Conservation (phyloP, 2,329 filamentous ascomycete species). For the Fusarium foetens region DNA sequence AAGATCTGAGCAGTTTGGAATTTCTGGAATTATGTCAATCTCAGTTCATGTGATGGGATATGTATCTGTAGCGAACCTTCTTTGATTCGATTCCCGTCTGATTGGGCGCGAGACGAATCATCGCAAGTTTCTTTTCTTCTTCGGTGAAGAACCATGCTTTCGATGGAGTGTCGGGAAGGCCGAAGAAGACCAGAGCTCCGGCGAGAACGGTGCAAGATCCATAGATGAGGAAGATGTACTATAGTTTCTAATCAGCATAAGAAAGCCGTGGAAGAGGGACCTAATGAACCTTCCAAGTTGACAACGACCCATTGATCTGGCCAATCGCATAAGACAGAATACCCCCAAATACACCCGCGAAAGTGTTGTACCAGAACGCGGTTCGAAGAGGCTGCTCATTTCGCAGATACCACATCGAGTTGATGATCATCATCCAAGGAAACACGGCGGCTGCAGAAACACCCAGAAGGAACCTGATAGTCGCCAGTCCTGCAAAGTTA, state of each 20-base stretch:
- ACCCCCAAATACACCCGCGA: slow-evolving; percentile 48
- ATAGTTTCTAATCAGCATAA: rapidly evolving
- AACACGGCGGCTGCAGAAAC: slow-evolving; percentile 44
- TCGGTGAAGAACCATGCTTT: slow-evolving; percentile 8
- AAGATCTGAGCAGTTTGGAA: slow-evolving; percentile 31
- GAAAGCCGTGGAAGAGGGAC: rapidly evolving
- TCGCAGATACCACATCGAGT: slow-evolving; percentile 49
- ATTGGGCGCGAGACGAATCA: not conserved
- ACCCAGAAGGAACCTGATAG: slow-evolving; percentile 46
- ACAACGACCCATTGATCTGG: slow-evolving; percentile 39
- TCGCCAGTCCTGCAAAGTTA: slow-evolving; percentile 40
- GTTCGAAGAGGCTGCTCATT: slow-evolving; percentile 47
- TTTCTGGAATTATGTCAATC: not conserved
- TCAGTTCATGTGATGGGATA: no score
- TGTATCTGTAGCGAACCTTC: not conserved
- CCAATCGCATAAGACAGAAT: slow-evolving; percentile 47
- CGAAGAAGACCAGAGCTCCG: not conserved
- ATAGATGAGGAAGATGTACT: slow-evolving; percentile 44
- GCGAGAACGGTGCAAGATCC: slow-evolving; percentile 15
- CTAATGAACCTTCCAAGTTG: slow-evolving; percentile 36
- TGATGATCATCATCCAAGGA: slow-evolving; percentile 45
- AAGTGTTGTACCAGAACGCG: slow-evolving; percentile 48
- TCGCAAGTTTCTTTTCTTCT: not conserved
- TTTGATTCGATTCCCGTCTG: slow-evolving; percentile 2
- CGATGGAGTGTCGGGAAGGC: slow-evolving; percentile 1